A percentile compares a stretch with the other conserved stretches of the same genome.
Evolutionary conservation across 225 moss, liverwort and hornwort genomes (phyloP).

Genomic region (Polytrichum formosum): DNA sequence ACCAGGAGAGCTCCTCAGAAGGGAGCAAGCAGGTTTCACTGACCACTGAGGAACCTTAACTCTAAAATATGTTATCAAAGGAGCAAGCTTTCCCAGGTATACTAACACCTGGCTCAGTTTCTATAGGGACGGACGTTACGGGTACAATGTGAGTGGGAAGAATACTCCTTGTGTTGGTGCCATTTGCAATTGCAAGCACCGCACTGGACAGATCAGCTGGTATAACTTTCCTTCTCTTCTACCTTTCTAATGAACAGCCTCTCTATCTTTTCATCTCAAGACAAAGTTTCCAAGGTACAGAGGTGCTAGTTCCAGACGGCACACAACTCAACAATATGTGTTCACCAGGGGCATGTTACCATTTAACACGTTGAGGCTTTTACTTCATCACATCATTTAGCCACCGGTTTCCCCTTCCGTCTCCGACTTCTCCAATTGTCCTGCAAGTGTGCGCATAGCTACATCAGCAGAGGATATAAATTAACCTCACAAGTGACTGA

Average conservation of each 20-base stretch:
- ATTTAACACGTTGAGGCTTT: constrained; percentile 9
- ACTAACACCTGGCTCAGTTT: constrained; percentile 29
- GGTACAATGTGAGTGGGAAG: constrained; percentile 41
- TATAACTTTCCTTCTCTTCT: constrained; percentile 15
- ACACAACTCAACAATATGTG: constrained; percentile 31
- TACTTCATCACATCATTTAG: constrained; percentile 23
- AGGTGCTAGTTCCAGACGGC: constrained; percentile 43
- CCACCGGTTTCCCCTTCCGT: constrained; percentile 28
- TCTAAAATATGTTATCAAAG: constrained; percentile 5
- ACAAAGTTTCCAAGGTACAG: constrained; percentile 47
- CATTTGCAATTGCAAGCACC: constrained; percentile 12
- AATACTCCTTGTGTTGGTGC: constrained; percentile 12
- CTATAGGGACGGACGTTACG: constrained; percentile 43
- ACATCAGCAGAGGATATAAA: no score
- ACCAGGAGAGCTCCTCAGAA: constrained; percentile 1
- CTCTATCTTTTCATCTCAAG: constrained; percentile 38
- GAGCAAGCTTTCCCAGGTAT: constrained; percentile 19
- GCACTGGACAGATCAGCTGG: constrained; percentile 7
- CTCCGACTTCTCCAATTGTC: constrained; percentile 50
- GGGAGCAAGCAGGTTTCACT: neutral
- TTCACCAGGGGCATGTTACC: constrained; percentile 10
- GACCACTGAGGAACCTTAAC: neutral
- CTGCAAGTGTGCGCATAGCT: constrained; percentile 15
- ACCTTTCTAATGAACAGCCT: constrained; percentile 23
- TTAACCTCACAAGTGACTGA: constrained; percentile 4